A percentile compares a stretch with the other conserved stretches of the same genome.
Evolutionary conservation across 2,329 filamentous ascomycete genomes (phyloP).

Genomic region (Aspergillus sp.): DNA sequence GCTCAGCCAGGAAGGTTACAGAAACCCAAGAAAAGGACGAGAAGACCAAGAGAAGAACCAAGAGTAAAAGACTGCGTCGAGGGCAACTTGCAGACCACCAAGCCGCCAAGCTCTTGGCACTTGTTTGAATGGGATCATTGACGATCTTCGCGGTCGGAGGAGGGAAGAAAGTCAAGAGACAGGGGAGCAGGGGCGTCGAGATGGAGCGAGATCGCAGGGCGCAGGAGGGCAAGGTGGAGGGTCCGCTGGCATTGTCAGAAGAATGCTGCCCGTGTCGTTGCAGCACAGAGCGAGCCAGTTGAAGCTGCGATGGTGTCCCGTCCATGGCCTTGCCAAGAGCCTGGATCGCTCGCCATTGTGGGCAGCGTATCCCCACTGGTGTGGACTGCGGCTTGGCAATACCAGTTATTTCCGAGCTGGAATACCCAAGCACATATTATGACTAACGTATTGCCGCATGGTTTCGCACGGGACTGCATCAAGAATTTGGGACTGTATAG

Average conservation of each 20-base stretch:
- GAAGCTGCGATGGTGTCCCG: background rate
- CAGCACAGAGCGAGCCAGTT: background rate
- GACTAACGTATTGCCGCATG: background rate
- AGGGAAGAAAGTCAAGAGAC: background rate
- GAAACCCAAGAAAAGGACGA: slow-evolving; percentile 22
- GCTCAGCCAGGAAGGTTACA: slow-evolving; percentile 16
- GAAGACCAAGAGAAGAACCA: slow-evolving; percentile 18
- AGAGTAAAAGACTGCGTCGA: slow-evolving; percentile 14
- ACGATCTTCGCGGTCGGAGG: background rate
- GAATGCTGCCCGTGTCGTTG: background rate
- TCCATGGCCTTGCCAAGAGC: background rate
- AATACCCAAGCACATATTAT: background rate
- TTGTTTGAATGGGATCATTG: slow-evolving; percentile 5
- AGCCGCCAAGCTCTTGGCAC: slow-evolving; percentile 34
- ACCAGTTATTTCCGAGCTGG: background rate
- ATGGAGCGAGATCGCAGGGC: slow-evolving; percentile 3
- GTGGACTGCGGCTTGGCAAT: slow-evolving; percentile 20
- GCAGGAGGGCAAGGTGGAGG: background rate
- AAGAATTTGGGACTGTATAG: background rate
- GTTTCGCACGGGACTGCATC: background rate
- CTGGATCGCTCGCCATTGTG: background rate
- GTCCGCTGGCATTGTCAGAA: background rate
- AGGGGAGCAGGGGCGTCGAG: background rate
- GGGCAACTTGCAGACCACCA: slow-evolving; percentile 21
- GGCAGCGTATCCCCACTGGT: slow-evolving; percentile 20